These are phyloP conservation scores for Austroboletus sp. DNA, from an alignment of 1,284 basidiomycete species.

Conservation along the genomic window DNA sequence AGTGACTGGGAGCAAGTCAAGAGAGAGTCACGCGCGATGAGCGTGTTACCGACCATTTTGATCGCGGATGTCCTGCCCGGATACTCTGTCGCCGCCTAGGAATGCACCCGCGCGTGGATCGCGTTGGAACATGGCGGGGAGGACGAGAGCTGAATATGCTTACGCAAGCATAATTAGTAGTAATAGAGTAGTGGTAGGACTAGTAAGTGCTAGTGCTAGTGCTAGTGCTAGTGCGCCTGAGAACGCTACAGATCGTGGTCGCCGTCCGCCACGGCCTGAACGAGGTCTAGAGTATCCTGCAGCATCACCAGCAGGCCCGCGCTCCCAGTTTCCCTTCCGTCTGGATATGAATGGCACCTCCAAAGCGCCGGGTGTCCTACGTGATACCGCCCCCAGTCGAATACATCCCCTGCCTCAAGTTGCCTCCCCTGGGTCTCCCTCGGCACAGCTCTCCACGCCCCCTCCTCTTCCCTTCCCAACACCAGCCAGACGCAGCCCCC, in stretches of 20 bases:
- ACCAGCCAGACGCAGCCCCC: constrained; percentile 14
- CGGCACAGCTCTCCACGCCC: constrained; percentile 63
- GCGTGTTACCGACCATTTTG: constrained; percentile 69
- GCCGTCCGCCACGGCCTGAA: constrained; percentile 1
- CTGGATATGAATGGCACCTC: constrained; percentile 36
- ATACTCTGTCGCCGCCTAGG: constrained; percentile 87
- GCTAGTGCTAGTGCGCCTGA: too few relatives aligned
- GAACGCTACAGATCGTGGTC: too few relatives aligned
- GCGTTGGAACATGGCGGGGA: constrained; percentile 65
- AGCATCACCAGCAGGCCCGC: background rate
- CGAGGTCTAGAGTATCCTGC: constrained; percentile 2
- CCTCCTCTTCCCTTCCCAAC: constrained; percentile 47
- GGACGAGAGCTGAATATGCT: constrained; percentile 12
- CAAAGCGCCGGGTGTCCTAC: constrained; percentile 69
- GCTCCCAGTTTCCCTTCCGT: background rate
- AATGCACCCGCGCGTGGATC: constrained; percentile 85
- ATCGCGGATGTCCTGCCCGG: constrained; percentile 92
- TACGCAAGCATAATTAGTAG: constrained; percentile 24
- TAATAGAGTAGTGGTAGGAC: too few relatives aligned
- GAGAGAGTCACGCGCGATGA: constrained; percentile 17
- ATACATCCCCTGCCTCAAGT: constrained; percentile 57
- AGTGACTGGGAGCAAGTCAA: constrained; percentile 54
- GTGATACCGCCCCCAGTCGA: constrained; percentile 70
- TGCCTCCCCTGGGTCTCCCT: constrained; percentile 59
- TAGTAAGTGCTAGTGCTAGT: background rate